Evolutionary conservation across 2,329 filamentous ascomycete genomes (phyloP).

Genomic region (Penicillium sp.): DNA sequence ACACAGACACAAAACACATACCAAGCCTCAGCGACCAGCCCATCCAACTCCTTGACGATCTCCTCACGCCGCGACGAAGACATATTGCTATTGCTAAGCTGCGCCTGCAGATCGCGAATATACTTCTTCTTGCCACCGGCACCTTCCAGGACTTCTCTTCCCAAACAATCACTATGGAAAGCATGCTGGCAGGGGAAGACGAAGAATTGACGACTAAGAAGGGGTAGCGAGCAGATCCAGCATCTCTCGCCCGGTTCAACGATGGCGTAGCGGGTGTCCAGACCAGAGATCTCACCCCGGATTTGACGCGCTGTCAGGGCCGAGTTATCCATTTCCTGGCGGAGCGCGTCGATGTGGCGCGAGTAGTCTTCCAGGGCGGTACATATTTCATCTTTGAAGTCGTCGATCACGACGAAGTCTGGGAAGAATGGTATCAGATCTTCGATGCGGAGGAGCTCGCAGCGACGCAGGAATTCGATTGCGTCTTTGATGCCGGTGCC

Average conservation of each 20-base stretch:
- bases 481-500: conserved; percentile 85
- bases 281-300: conserved; percentile 76
- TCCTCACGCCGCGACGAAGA: conserved; percentile 70
- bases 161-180: conserved; percentile 93
- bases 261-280: conserved; percentile 89
- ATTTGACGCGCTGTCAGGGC: conserved; percentile 86
- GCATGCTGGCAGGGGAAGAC: conserved; percentile 98
- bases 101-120: conserved; percentile 79
- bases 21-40: conserved; percentile 86
- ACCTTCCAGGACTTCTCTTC: conserved; percentile 77
- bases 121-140: conserved; percentile 72
- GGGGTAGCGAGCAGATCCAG: conserved; percentile 78
- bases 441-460: conserved; percentile 88
- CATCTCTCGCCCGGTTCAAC: conserved; percentile 95
- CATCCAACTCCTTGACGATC: conserved; percentile 83
- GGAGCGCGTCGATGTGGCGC: conserved; percentile 80
- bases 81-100: conserved; percentile 72
- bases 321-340: conserved; percentile 93
- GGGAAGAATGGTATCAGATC: conserved; percentile 98
- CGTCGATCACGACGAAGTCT: conserved; percentile 96
- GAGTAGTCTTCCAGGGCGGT: conserved; percentile 88
- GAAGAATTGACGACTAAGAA: conserved; percentile 90
- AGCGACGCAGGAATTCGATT: conserved; percentile 88
- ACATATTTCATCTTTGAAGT: conserved; percentile 99
- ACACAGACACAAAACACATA: conserved; percentile 44